Evolutionary conservation across 495 filamentous ascomycete genomes (phyloP), one percentile per base, ranked within the genome.

Genomic region (Penicillium herquei): DNA sequence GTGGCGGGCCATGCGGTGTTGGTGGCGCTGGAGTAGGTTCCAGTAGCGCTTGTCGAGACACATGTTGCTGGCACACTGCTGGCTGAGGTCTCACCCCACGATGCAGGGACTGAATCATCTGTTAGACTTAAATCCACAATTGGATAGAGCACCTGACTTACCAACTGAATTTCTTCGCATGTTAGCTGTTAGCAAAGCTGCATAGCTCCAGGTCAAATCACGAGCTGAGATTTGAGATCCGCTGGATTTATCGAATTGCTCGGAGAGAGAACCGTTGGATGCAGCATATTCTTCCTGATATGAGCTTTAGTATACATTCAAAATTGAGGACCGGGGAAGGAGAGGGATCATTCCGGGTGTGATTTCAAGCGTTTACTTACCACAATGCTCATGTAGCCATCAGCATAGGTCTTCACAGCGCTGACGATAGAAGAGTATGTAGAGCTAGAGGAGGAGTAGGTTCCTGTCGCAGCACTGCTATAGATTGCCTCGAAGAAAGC

Each of bases 391-490:
- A 87, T 60, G 61, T 81, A 89, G 45, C 82, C 84, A 62, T 89
- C 86, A 6, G 85, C 85, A 54, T 87, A 88, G n/a, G 69, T 70
- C 53, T 70, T 77, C 11, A 87, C 77, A 12, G 82, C 81, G 18
- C 71, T 70, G 34, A 80, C 69, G 42, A 88, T 73, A 10, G 71
- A 52, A 5, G 70, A 71, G 70, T 79, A 87, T 3, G 74, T 78
- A 3, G 74, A 55, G 3, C 75, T 76, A 26, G 54, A 58, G 0
- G 75, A 70, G 12, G 66, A 47, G 64, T 82, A 85, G 4, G 79
- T 85, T 17, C 84, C 83, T 41, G 66, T 65, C 10, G 71, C 62
- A 31, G 75, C 74, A 7, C 70, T 70, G 6, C 81, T 67, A 34
- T 77, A 65, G n/a, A 86, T 62, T 57, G 78, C 77, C 47, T 68